These are phyloP conservation scores for Fagopyrum esculentum DNA, from an alignment of 148 eudicot species.

Conservation along the genomic window DNA sequence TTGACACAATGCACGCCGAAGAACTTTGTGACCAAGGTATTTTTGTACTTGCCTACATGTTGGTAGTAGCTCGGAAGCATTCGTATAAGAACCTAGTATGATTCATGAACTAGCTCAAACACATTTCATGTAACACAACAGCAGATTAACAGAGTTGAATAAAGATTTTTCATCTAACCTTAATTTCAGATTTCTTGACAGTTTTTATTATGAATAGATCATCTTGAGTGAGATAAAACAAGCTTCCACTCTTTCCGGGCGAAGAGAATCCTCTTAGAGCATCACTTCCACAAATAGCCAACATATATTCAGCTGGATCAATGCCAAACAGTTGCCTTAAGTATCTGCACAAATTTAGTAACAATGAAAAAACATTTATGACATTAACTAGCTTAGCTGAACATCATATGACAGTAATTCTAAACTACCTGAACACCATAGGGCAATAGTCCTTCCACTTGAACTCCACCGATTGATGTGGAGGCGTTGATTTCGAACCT, in stretches of 20 bases:
- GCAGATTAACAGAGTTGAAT: neutral
- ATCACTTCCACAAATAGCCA: slow-evolving; percentile 81
- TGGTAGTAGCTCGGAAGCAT: slow-evolving; percentile 76
- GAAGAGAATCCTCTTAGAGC: slow-evolving; percentile 76
- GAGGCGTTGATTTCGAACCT: slow-evolving; percentile 71
- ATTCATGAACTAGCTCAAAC: neutral
- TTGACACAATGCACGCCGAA: slow-evolving; percentile 78
- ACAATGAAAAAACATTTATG: neutral
- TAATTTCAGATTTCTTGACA: slow-evolving; percentile 70
- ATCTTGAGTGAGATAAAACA: slow-evolving; percentile 73
- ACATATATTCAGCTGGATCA: slow-evolving; percentile 86
- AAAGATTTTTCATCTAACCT: slow-evolving; percentile 34
- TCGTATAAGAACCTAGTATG: slow-evolving; percentile 52
- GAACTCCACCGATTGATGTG: slow-evolving; percentile 71
- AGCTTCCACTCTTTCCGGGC: slow-evolving; percentile 86
- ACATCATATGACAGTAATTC: neutral
- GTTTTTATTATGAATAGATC: slow-evolving; percentile 79
- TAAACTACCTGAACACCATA: slow-evolving; percentile 57
- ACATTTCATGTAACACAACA: neutral
- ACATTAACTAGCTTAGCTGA: neutral
- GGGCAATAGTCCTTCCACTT: slow-evolving; percentile 83
- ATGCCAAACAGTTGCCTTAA: slow-evolving; percentile 61
- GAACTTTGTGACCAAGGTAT: slow-evolving; percentile 63
- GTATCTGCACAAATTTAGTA: slow-evolving; percentile 29
- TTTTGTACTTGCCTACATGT: slow-evolving; percentile 50